Base-by-base conservation (phyloP, 1,284 basidiomycete species). In the Leccinum fuscescens region DNA sequence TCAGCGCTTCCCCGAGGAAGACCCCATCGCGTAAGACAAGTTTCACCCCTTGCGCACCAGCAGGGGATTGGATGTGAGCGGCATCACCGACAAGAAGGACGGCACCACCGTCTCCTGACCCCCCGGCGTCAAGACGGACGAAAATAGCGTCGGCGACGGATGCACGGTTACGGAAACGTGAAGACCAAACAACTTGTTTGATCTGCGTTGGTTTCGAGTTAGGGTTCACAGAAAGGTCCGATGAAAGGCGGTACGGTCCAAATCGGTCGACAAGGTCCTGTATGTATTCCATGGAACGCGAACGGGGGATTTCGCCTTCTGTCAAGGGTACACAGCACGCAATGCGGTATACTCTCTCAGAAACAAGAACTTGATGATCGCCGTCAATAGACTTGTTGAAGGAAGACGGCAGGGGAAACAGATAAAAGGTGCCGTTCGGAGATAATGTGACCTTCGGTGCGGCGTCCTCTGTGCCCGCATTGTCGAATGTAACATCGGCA, bases 21-120 rank as follows among this genome's bases (percentile, higher is more conserved):
- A 78, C 57, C 0, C 72, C 78, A 58, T 80, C 79, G 17, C 80
- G 74, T 9, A 81, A 61, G 7, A 80, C 78, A 35, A 80, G 77
- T 60, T 81, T 80, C 79, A 80, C 77, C 24, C 80, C 80, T 62
- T 80, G 79, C 2, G 77, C 79, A n/a, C 80, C 80, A 5, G 70
- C 72, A 3, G 80, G 80, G 1, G 77, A 74, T 54, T 79, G 79
- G 24, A 79, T 75, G 60, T 80, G 79, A 22, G 77, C 79, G 2
- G 79, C 79, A 57, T 80, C 79, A 1, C 79, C 79, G 2, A 79
- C 37, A 42, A 80, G 70, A 31, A 75, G 59, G 7, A 50, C 8
- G 14, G 24, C 49, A 0, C 24, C 49, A 8, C 49, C 49, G 9
- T 7, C 44, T 48, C 4, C 39, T 8, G 1, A 22, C 20, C 20